Evolutionary conservation across 306 rosid species (phyloP).

Genomic region (Quercus parvula): DNA sequence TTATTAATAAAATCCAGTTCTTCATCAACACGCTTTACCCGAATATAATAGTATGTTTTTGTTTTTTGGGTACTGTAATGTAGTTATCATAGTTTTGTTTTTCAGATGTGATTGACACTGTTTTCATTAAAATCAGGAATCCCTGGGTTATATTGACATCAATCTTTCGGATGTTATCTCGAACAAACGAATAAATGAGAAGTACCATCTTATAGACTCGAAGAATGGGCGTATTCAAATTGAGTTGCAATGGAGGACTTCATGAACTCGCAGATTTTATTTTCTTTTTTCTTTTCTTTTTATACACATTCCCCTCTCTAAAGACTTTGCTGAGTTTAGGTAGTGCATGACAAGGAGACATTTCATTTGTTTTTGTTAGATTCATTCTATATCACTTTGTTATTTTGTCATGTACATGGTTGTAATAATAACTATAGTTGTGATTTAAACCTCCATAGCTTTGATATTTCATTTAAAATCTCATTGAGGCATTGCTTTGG

Average conservation of each 20-base stretch:
- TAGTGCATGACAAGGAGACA: background rate
- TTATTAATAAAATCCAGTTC: background rate
- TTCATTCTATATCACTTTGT: background rate
- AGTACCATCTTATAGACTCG: conserved; percentile 82
- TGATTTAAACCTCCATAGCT: background rate
- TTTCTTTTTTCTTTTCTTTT: background rate
- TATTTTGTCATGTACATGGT: background rate
- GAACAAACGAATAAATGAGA: conserved; percentile 81
- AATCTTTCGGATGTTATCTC: conserved; percentile 64
- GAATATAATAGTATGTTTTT: too few species aligned
- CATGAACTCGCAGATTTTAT: conserved; percentile 13
- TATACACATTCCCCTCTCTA: background rate
- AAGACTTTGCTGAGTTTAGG: background rate
- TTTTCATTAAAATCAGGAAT: conserved; percentile 43
- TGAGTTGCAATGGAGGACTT: conserved; percentile 85
- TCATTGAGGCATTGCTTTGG: background rate
- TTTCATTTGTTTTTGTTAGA: background rate
- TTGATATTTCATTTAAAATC: background rate
- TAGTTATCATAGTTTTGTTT: background rate
- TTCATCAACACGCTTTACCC: too few species aligned
- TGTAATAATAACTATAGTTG: background rate
- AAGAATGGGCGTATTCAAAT: conserved; percentile 81
- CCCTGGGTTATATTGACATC: conserved; percentile 70
- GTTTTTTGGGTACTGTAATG: background rate
- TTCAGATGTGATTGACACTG: conserved; percentile 6